Percentiles rank a stretch among this genome's conserved stretches.
These are phyloP conservation scores for Xylariaceae sp. DNA, from an alignment of 2,329 filamentous ascomycete species.

Conservation along the genomic window DNA sequence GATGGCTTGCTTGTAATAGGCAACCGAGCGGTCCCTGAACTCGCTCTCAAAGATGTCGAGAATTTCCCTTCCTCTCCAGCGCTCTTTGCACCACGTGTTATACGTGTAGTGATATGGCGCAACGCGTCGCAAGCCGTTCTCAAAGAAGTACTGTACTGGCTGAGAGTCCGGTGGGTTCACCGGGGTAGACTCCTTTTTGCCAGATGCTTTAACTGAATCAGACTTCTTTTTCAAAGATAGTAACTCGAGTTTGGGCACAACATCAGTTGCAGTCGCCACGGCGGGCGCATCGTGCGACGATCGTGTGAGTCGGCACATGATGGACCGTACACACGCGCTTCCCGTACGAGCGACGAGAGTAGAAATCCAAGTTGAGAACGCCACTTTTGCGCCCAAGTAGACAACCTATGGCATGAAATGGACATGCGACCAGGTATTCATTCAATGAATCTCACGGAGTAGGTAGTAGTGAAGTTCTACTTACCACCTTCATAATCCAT, in stretches of 20 bases:
- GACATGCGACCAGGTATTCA: not conserved
- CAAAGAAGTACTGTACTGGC: constrained; percentile 71
- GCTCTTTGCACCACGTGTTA: constrained; percentile 89
- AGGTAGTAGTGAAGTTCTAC: not conserved
- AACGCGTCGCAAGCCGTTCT: constrained; percentile 77
- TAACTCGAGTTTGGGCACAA: constrained; percentile 16
- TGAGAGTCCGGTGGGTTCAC: constrained; percentile 36
- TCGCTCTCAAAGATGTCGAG: constrained; percentile 87
- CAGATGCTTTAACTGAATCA: not conserved
- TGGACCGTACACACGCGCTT: constrained; percentile 6
- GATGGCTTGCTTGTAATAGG: constrained; percentile 87
- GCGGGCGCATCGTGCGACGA: constrained; percentile 8
- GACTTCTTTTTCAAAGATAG: constrained; percentile 13
- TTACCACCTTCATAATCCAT: not conserved
- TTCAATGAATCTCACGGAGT: not conserved
- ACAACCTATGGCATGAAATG: constrained; percentile 1
- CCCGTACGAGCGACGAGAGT: constrained; percentile 2
- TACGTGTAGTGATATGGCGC: constrained; percentile 89
- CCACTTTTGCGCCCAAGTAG: not conserved
- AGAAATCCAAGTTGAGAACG: constrained; percentile 2
- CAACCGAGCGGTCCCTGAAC: constrained; percentile 78
- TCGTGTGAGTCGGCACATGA: constrained; percentile 20
- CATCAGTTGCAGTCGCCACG: constrained; percentile 3
- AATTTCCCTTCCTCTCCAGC: constrained; percentile 78
- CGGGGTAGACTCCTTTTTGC: constrained; percentile 15